phyloP scores from a whole-genome alignment of 1,139 yeast species.

The Hemisphaericaspora xylanilytica region DNA sequence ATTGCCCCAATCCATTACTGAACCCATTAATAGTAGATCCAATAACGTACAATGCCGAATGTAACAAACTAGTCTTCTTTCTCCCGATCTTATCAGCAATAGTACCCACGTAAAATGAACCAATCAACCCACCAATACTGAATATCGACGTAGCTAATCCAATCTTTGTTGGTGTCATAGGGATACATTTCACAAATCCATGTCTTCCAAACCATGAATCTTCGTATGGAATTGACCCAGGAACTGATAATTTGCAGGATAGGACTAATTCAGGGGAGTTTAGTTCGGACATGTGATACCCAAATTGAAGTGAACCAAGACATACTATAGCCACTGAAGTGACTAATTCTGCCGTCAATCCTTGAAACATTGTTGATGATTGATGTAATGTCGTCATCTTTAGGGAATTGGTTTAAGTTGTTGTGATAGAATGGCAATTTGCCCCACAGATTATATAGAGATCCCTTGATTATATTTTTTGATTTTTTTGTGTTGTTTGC shows the following conservation, averaged over 20 bases:
- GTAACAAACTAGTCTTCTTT: slow-evolving; percentile 52
- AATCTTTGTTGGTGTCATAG: slow-evolving; percentile 59
- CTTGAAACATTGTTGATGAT: slow-evolving; percentile 7
- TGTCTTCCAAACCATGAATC: slow-evolving; percentile 39
- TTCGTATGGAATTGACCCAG: slow-evolving; percentile 30
- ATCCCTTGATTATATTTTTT: too few species aligned
- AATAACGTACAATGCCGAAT: slow-evolving; percentile 53
- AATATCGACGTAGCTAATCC: slow-evolving; percentile 84
- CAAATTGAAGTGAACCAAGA: slow-evolving; percentile 48
- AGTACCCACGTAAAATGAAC: slow-evolving; percentile 70
- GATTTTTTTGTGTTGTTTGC: too few species aligned
- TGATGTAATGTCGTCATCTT: slow-evolving; percentile 3
- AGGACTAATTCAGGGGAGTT: slow-evolving; percentile 45
- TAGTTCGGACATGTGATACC: slow-evolving; percentile 51
- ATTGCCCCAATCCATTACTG: slow-evolving; percentile 40
- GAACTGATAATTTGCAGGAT: slow-evolving; percentile 33
- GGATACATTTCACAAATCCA: slow-evolving; percentile 49
- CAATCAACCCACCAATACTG: slow-evolving; percentile 81
- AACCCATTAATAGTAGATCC: slow-evolving; percentile 68
- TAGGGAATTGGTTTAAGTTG: too few species aligned
- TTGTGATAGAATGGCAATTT: too few species aligned
- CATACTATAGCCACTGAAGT: slow-evolving; percentile 37
- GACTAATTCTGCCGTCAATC: slow-evolving; percentile 26
- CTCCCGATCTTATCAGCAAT: slow-evolving; percentile 73
- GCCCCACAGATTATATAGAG: too few species aligned